These are phyloP conservation scores for Amanita subjunquillea DNA, from an alignment of 768 basidiomycete species.

Conservation along the genomic window DNA sequence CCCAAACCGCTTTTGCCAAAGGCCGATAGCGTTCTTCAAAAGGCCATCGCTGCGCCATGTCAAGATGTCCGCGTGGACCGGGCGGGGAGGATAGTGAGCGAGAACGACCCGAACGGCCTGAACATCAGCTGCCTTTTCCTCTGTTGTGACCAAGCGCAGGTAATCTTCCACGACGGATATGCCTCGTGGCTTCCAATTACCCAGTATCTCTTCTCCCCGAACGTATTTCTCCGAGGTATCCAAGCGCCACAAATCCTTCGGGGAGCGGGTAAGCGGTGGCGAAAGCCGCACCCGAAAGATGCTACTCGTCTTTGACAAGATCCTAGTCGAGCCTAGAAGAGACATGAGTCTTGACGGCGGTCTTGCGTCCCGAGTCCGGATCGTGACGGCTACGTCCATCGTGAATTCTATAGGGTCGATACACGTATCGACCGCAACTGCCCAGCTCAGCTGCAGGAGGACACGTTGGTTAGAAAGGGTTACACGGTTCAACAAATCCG, in stretches of 20 bases:
- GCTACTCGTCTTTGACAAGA: constrained; percentile 70
- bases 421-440: constrained; percentile 75
- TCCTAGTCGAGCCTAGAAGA: constrained; percentile 70
- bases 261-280: constrained; percentile 77
- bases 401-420: constrained; percentile 80
- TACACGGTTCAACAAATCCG: constrained; percentile 74
- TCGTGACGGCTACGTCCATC: constrained; percentile 78
- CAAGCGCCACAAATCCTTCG: constrained; percentile 87
- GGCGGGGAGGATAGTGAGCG: constrained; percentile 38
- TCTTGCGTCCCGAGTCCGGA: constrained; percentile 77
- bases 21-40: constrained; percentile 51
- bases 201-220: constrained; percentile 79
- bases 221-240: constrained; percentile 96
- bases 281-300: constrained; percentile 76
- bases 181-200: constrained; percentile 80
- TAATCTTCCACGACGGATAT: constrained; percentile 87
- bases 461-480: constrained; percentile 72
- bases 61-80: constrained; percentile 39
- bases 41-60: constrained; percentile 62
- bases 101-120: constrained; percentile 80
- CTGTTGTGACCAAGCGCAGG: constrained; percentile 56
- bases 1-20: constrained; percentile 84
- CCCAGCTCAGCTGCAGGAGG: constrained; percentile 67
- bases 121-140: constrained; percentile 77
- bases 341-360: constrained; percentile 70